phyloP scores from a whole-genome alignment of 164 flowering plant genomes.

The Kingdonia uniflora region DNA sequence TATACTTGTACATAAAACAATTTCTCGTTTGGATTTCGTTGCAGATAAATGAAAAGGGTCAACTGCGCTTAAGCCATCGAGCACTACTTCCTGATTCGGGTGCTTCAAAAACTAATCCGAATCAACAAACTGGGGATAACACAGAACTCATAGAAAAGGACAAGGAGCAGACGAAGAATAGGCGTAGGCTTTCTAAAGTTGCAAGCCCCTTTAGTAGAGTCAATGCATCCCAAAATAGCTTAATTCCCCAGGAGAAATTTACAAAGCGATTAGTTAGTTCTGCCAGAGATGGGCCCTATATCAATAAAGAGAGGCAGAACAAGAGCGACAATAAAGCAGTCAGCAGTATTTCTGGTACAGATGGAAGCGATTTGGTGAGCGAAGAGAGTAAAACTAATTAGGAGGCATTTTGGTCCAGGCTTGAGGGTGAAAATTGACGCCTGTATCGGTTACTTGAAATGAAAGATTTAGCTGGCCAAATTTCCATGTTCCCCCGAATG shows the following conservation, averaged over 20 bases:
- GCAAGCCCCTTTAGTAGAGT: slow-evolving; percentile 16
- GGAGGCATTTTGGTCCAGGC: too few species aligned
- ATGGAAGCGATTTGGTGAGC: slow-evolving; percentile 39
- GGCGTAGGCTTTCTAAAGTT: slow-evolving; percentile 8
- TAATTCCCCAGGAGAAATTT: slow-evolving; percentile 20
- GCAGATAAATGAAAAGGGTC: slow-evolving; percentile 93
- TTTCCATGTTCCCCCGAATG: too few species aligned
- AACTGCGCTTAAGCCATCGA: slow-evolving; percentile 80
- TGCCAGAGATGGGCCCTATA: slow-evolving; percentile 20
- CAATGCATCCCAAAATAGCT: slow-evolving; percentile 16
- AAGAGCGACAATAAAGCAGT: slow-evolving; percentile 35
- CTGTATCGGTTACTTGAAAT: too few species aligned
- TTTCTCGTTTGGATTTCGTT: not conserved
- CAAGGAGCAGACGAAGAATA: slow-evolving; percentile 11
- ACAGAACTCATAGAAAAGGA: slow-evolving; percentile 11
- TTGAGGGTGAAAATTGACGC: too few species aligned
- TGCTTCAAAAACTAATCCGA: slow-evolving; percentile 31
- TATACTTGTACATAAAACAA: too few species aligned
- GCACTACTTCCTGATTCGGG: slow-evolving; percentile 73
- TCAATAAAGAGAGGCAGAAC: slow-evolving; percentile 35
- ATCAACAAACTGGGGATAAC: slow-evolving; percentile 24
- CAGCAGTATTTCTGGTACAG: slow-evolving; percentile 19
- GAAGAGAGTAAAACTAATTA: slow-evolving; percentile 35
- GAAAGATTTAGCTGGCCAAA: too few species aligned
- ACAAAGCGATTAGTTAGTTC: slow-evolving; percentile 25